Percentiles rank a stretch among this genome's conserved stretches.
These are phyloP conservation scores for Noccaea bulbosa DNA, from an alignment of 345 rosid species.

Conservation along the genomic window DNA sequence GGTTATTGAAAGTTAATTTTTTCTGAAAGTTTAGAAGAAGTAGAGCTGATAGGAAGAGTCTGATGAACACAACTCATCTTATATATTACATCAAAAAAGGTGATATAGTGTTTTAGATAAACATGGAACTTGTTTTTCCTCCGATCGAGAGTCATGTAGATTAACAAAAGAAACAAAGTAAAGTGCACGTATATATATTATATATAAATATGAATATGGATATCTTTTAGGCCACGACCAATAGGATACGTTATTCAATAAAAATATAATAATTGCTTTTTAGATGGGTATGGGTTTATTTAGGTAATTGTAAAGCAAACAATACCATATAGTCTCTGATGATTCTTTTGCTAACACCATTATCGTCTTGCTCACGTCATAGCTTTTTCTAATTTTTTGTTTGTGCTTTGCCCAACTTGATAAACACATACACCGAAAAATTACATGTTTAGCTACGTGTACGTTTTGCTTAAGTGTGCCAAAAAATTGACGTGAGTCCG, in stretches of 20 bases:
- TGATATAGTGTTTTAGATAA: constrained; percentile 43
- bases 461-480: not conserved
- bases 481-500: not conserved
- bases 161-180: constrained; percentile 24
- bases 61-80: constrained; percentile 29
- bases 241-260: constrained; percentile 4
- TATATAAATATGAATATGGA: not conserved
- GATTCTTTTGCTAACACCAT: not conserved
- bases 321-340: not conserved
- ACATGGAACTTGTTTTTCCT: constrained; percentile 21
- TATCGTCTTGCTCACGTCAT: constrained; percentile 22
- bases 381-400: not conserved
- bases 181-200: constrained; percentile 8
- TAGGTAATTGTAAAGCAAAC: constrained; percentile 2
- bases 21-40: constrained; percentile 15
- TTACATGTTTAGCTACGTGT: constrained; percentile 5
- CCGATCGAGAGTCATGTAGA: constrained; percentile 38
- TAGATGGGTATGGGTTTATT: constrained; percentile 15
- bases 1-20: not conserved
- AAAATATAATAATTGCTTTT: not conserved
- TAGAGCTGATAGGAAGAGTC: constrained; percentile 15
- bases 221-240: not conserved
- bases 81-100: constrained; percentile 38
- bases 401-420: constrained; percentile 20
- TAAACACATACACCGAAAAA: constrained; percentile 4